Evolutionary conservation across 441 rosid species (phyloP).

Genomic region (Pelargonium myrrhifolium): DNA sequence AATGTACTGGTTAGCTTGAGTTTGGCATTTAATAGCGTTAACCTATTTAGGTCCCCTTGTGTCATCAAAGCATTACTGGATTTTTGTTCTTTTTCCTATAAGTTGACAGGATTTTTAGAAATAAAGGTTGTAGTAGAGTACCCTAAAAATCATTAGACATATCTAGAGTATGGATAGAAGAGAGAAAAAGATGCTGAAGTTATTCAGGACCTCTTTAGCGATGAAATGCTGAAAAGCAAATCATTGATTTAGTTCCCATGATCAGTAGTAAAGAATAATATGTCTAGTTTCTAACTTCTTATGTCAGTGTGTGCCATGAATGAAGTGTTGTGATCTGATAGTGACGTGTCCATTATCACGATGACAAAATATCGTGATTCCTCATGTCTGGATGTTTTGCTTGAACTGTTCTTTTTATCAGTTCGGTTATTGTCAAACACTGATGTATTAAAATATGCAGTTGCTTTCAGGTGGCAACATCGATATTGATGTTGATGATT

Average conservation of each 20-base stretch:
- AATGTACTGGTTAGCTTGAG: not conserved
- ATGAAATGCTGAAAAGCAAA: not conserved
- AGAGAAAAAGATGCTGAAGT: not conserved
- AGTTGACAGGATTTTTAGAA: not conserved
- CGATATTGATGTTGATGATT: conserved; percentile 88
- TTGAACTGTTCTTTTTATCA: conserved; percentile 6
- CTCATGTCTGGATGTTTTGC: conserved; percentile 7
- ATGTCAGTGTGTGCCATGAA: not conserved
- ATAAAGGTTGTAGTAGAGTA: not conserved
- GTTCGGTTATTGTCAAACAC: conserved; percentile 10
- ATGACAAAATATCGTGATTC: not conserved
- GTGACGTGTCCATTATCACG: not conserved
- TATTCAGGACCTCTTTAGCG: not conserved
- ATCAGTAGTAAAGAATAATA: not conserved
- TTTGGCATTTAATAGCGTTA: not conserved
- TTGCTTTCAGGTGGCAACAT: conserved; percentile 95
- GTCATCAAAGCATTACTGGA: not conserved
- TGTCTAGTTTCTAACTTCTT: not conserved
- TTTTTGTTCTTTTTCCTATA: not conserved
- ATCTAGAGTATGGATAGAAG: not conserved
- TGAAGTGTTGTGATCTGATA: not conserved
- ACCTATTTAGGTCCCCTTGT: not conserved
- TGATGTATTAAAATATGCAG: conserved; percentile 39
- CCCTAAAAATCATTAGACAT: not conserved
- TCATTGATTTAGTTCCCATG: not conserved